Evolutionary conservation across 345 rosid species (phyloP), one percentile per base, ranked within the genome.

Genomic region (Rubroshorea leprosula): DNA sequence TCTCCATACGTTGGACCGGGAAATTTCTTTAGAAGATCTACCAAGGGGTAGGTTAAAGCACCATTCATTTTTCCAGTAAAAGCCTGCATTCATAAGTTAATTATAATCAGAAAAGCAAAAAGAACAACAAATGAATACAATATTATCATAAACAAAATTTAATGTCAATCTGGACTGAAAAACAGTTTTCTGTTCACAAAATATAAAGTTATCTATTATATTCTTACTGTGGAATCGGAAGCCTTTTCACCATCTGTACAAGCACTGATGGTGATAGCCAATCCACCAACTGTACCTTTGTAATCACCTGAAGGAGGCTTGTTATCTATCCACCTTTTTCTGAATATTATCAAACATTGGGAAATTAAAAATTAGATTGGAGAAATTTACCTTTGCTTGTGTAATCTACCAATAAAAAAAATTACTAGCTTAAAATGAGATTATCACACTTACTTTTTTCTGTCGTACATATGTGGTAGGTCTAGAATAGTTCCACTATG

Each of bases 401-500:
- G n/a, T n/a, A n/a, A n/a, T n/a, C n/a, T n/a, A n/a, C n/a, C n/a
- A n/a, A n/a, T n/a, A n/a, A n/a, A n/a, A n/a, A n/a, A n/a, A n/a
- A n/a, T n/a, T n/a, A n/a, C n/a, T n/a, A n/a, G n/a, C n/a, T n/a
- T n/a, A n/a, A n/a, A n/a, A n/a, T n/a, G n/a, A n/a, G n/a, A n/a
- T n/a, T n/a, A n/a, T n/a, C n/a, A n/a, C n/a, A 57, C 77, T 73
- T 68, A 79, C 86, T 5, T 9, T 8, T 17, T 9, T 20, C 23
- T 50, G 68, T 68, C 39, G 70, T 79, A 84, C 7, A 73, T 62
- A 26, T 67, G 16, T 0, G 64, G 26, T 20, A 84, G 81, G 64
- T 84, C 90, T 13, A 84, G 79, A 22, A 81, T 63, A 14, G 90
- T 84, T 47, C 85, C 87, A 46, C 90, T 84, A 39, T 84, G 90